Base-by-base conservation (phyloP, 2,329 filamentous ascomycete genomes). In the Pestalotiopsis sp. region DNA sequence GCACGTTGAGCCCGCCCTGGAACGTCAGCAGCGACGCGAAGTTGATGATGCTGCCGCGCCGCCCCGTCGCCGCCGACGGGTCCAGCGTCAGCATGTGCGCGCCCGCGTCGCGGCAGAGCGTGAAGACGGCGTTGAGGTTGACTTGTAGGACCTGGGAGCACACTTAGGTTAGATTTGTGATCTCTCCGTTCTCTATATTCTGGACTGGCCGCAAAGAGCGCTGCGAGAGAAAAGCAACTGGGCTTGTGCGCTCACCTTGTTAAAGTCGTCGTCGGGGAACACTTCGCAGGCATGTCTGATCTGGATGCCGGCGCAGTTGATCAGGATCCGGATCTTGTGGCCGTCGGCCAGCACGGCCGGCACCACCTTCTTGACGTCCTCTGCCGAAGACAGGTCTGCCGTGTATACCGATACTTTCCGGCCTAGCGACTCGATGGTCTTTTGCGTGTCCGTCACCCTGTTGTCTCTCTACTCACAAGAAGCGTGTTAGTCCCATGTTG, bases 281-380 rank as follows among this genome's bases (percentile, higher is more conserved):
- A 66, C 65, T 38, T 66, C 65, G 39, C 38, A 52, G 6, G 65
- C 38, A 30, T 66, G 65, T 22, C 65, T 86, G 70, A 89, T 86
- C 79, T 97, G 94, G 76, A 97, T 94, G 30, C 94, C 94, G 20
- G 92, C 94, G 81, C 92, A 95, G 82, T 94, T 97, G 73, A 97
- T 82, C 7, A 97, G 87, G 75, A 97, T 92, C 75, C 92, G 87
- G 70, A 97, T 88, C 75, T 88, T 76, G 76, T 89, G 85, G 62
- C 65, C 65, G 38, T 66, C 65, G 65, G 65, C 65, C 13, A 66
- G 20, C 7, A 66, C 44, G 13, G 60, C 48, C 40, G 65, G 65
- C 58, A 66, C 65, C 20, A 66, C 55, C 30, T 66, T 66, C n/a
- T 13, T 26, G 10, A 66, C 65, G 6, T 66, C 86, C 86, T 66